A percentile compares a stretch with the other conserved stretches of the same genome.
These are phyloP conservation scores for Centrapalus pauciflorus DNA, from an alignment of 129 eudicot species.

Conservation along the genomic window DNA sequence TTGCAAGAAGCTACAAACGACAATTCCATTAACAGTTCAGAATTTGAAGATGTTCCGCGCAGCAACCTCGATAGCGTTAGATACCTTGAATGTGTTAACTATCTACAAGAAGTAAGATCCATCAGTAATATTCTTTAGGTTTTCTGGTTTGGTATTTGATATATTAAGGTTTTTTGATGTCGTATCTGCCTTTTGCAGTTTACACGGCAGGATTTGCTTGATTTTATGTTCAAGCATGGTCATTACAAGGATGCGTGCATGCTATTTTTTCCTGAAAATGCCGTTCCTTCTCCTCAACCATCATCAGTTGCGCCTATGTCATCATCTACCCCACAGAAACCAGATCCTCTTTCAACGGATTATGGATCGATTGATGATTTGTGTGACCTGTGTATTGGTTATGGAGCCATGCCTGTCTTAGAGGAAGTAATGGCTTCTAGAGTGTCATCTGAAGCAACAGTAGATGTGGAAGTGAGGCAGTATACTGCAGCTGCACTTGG, in stretches of 20 bases:
- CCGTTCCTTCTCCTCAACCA: slow-evolving; percentile 72
- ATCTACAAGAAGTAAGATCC: slow-evolving; percentile 74
- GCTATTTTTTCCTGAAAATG: slow-evolving; percentile 75
- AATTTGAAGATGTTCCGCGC: slow-evolving; percentile 77
- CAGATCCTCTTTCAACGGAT: slow-evolving; percentile 82
- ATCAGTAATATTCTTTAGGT: neutral
- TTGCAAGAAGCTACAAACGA: slow-evolving; percentile 57
- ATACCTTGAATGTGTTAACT: slow-evolving; percentile 86
- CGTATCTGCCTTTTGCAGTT: slow-evolving; percentile 44
- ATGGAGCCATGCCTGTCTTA: slow-evolving; percentile 82
- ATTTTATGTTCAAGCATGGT: slow-evolving; percentile 92
- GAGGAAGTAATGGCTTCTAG: slow-evolving; percentile 85
- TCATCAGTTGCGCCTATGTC: slow-evolving; percentile 48
- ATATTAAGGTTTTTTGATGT: neutral
- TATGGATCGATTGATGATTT: slow-evolving; percentile 86
- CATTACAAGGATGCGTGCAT: slow-evolving; percentile 84
- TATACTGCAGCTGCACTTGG: slow-evolving; percentile 70
- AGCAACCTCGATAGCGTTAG: slow-evolving; percentile 82
- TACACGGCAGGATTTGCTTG: slow-evolving; percentile 73
- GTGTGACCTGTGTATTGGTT: slow-evolving; percentile 83
- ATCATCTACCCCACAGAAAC: slow-evolving; percentile 82
- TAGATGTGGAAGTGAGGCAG: slow-evolving; percentile 54
- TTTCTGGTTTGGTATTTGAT: no score
- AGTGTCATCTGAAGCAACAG: slow-evolving; percentile 33
- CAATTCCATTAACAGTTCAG: slow-evolving; percentile 32